These are phyloP conservation scores for Trametes gibbosa DNA, from an alignment of 768 basidiomycete species.

Conservation along the genomic window DNA sequence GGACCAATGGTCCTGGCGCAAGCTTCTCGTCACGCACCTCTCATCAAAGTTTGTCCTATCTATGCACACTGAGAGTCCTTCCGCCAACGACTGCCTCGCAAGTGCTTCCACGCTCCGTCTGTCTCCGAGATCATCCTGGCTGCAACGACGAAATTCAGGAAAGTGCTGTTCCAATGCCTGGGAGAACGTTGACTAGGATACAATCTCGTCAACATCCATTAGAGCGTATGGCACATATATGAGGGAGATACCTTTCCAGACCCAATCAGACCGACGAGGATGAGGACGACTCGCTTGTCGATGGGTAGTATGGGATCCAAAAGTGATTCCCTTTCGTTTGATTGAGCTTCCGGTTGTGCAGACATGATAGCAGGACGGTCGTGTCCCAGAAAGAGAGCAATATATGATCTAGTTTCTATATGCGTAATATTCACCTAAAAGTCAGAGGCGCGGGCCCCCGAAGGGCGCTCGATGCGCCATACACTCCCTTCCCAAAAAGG, in stretches of 20 bases:
- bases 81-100: slow-evolving; percentile 47
- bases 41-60: slow-evolving; percentile 78
- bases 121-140: slow-evolving; percentile 77
- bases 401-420: too few species aligned
- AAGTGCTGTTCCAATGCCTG: slow-evolving; percentile 59
- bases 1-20: not conserved
- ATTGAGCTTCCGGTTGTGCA: not conserved
- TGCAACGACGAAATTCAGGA: slow-evolving; percentile 67
- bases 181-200: slow-evolving; percentile 61
- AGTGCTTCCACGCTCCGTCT: slow-evolving; percentile 63
- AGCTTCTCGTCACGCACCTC: slow-evolving; percentile 35
- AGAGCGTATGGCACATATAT: not conserved
- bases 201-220: not conserved
- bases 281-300: slow-evolving; percentile 50
- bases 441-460: too few species aligned
- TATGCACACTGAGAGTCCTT: slow-evolving; percentile 72
- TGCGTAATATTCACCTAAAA: too few species aligned
- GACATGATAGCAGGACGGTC: not conserved
- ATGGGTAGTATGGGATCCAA: not conserved
- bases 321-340: not conserved
- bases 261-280: slow-evolving; percentile 71
- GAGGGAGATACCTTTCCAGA: slow-evolving; percentile 34
- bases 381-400: too few species aligned
- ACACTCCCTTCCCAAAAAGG: not conserved
- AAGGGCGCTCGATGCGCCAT: not conserved